These are phyloP conservation scores for Pugionium cornutum DNA, from an alignment of 345 rosid species.

Conservation along the genomic window DNA sequence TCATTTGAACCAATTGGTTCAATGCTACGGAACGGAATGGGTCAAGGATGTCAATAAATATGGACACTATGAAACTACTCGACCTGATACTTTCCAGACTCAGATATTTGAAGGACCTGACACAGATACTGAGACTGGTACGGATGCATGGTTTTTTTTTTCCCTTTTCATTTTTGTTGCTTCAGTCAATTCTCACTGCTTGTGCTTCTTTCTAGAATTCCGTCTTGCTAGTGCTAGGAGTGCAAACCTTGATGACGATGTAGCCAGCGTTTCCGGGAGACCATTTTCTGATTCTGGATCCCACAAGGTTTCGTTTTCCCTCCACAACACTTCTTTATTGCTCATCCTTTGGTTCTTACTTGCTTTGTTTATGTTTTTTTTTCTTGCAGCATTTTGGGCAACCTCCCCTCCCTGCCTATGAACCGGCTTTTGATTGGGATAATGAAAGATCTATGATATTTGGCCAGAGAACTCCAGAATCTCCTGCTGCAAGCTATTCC, in stretches of 20 bases:
- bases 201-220: slow-evolving; percentile 54
- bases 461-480: slow-evolving; percentile 92
- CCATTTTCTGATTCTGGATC: slow-evolving; percentile 57
- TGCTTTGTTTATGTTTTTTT: slow-evolving; percentile 2
- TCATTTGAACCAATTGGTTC: slow-evolving; percentile 81
- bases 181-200: slow-evolving; percentile 6
- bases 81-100: slow-evolving; percentile 66
- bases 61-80: slow-evolving; percentile 72
- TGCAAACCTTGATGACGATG: slow-evolving; percentile 65
- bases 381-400: slow-evolving; percentile 76
- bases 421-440: slow-evolving; percentile 99
- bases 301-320: slow-evolving; percentile 46
- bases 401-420: slow-evolving; percentile 96
- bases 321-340: neutral
- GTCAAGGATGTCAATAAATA: slow-evolving; percentile 89
- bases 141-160: too few species aligned
- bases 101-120: slow-evolving; percentile 98
- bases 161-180: neutral
- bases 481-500: slow-evolving; percentile 62
- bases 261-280: slow-evolving; percentile 79
- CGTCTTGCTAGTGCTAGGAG: slow-evolving; percentile 78
- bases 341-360: neutral
- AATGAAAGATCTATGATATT: slow-evolving; percentile 84
- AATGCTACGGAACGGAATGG: slow-evolving; percentile 89
- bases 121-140: slow-evolving; percentile 96